Percentiles rank a stretch among this genome's conserved stretches.
Conservation (phyloP, 345 rosid species). For the Euphorbia tirucalli region DNA sequence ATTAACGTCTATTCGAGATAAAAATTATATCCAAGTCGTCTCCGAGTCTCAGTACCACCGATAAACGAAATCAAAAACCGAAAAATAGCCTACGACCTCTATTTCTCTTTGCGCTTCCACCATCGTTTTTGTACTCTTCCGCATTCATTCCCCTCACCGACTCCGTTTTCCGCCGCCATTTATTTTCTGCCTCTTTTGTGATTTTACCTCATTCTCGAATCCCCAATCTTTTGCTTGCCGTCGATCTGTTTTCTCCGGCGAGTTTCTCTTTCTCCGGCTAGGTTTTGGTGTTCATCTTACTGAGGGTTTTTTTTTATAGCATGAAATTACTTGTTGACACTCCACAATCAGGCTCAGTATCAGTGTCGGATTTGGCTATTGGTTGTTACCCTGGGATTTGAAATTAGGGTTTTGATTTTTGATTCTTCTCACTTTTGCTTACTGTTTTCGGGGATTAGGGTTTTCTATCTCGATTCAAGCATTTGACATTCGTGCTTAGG, state of each 20-base stretch:
- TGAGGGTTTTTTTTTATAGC: background rate
- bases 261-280: slow-evolving; percentile 6
- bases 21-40: slow-evolving; percentile 20
- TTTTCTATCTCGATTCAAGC: slow-evolving; percentile 6
- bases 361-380: slow-evolving; percentile 5
- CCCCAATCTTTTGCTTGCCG: slow-evolving; percentile 27
- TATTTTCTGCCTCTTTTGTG: slow-evolving; percentile 19
- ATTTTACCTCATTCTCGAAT: slow-evolving; percentile 11
- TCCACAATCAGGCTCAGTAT: background rate
- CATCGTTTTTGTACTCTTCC: slow-evolving; percentile 15
- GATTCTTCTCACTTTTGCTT: background rate
- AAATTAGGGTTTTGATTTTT: slow-evolving; percentile 26
- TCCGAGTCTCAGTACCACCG: slow-evolving; percentile 14
- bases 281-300: slow-evolving; percentile 6
- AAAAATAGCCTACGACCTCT: background rate
- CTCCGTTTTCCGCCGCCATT: background rate
- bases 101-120: background rate
- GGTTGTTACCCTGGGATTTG: background rate
- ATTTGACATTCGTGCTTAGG: slow-evolving; percentile 9
- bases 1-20: background rate
- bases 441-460: slow-evolving; percentile 7
- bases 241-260: slow-evolving; percentile 17
- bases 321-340: background rate
- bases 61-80: background rate
- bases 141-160: slow-evolving; percentile 24